These are phyloP conservation scores for Lichtheimia ornata DNA, from an alignment of 371 early-diverging fungal species.

Conservation along the genomic window DNA sequence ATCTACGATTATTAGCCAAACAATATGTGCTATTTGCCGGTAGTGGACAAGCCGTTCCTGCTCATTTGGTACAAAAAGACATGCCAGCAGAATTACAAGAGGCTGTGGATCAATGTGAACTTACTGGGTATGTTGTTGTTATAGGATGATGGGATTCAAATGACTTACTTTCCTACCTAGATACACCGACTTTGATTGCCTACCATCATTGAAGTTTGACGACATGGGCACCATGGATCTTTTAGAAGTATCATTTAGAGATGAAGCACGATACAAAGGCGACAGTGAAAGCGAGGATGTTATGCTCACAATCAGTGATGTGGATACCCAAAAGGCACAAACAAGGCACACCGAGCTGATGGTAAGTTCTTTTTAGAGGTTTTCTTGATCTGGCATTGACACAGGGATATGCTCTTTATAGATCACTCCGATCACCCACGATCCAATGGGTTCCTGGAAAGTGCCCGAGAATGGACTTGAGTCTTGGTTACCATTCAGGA, in stretches of 20 bases:
- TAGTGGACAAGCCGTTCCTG: neutral
- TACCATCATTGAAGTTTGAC: slow-evolving; percentile 10
- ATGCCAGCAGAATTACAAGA: slow-evolving; percentile 11
- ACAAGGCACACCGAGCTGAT: slow-evolving; percentile 26
- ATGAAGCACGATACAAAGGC: slow-evolving; percentile 26
- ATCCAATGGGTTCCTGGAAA: no score
- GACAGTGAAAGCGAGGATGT: slow-evolving; percentile 6
- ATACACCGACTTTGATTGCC: slow-evolving; percentile 34
- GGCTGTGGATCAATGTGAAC: slow-evolving; percentile 20
- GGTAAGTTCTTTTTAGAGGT: slow-evolving; percentile 16
- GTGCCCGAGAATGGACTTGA: no score
- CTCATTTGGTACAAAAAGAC: neutral
- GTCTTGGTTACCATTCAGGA: no score
- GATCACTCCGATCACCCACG: no score
- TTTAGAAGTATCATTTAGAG: slow-evolving; percentile 29
- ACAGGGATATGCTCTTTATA: no score
- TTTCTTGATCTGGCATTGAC: no score
- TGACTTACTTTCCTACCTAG: slow-evolving; percentile 12
- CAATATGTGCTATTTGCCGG: slow-evolving; percentile 11
- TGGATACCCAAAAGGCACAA: slow-evolving; percentile 33
- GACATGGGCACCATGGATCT: slow-evolving; percentile 21
- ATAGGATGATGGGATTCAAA: neutral
- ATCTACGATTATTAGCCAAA: slow-evolving; percentile 36
- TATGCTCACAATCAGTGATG: slow-evolving; percentile 27
- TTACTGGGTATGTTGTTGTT: slow-evolving; percentile 20